Base-by-base conservation (phyloP, 352 stramenopile genomes). In the Sclerospora graminicola region DNA sequence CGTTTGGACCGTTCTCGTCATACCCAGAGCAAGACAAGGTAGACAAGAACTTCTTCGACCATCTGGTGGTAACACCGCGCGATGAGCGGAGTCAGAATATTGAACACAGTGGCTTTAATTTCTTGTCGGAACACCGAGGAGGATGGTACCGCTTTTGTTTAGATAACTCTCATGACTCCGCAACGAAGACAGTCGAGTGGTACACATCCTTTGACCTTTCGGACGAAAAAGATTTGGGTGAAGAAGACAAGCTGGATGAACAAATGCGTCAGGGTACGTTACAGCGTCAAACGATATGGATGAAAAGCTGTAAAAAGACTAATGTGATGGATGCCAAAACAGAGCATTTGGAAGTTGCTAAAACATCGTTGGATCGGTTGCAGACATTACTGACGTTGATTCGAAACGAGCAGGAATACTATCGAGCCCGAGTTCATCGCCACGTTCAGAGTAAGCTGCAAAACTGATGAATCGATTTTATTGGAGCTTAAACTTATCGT, bases 71-170 rank as follows among this genome's bases (percentile, higher is more conserved):
- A 18, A 89, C 73, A 5, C 51, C 66, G 48, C 69, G 64, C 35
- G 67, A 84, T 28, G 68, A 82, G 36, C 44, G 44, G 18, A 83
- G 56, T 46, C 84, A 89, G 44, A 77, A 89, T 55, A 57, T 89
- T 35, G 70, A 89, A 55, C 75, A 85, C 48, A 91, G 82, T 48
- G 79, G 76, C 32, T 91, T 91, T 53, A 91, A 91, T 55, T 91
- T 89, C 45, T 68, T 89, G 34, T 83, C 76, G 46, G 79, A 91
- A 59, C 73, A 89, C 51, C 75, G 76, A 39, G 76, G 76, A 32
- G 79, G 79, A 16, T 91, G 74, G 69, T 91, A 91, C 63, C 84
- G 84, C 60, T 91, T 89, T 33, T 91, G 79, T 37, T 49, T 91
- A 11, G 67, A 82, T 52, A 91, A 91, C 56, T 57, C 55, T 48